Percentiles rank a stretch among this genome's conserved stretches.
Evolutionary conservation across 768 basidiomycete species (phyloP).

Genomic region (Podaxis mareebaensis): DNA sequence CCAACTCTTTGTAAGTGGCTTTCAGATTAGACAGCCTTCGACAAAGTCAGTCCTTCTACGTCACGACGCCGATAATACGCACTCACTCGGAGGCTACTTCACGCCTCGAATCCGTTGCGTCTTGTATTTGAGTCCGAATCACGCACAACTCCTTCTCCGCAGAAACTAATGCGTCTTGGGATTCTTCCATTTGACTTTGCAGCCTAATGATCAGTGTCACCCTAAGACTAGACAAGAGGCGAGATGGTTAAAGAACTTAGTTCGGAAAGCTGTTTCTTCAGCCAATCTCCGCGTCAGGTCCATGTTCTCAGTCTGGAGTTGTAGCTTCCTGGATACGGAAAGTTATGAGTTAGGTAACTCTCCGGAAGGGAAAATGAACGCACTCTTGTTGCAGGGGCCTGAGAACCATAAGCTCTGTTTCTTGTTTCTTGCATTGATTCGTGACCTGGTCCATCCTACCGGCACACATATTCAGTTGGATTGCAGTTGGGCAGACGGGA

Average conservation of each 20-base stretch:
- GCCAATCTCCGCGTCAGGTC: conserved; percentile 1
- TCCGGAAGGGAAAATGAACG: background rate
- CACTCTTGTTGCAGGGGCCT: conserved; percentile 25
- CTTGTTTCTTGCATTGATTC: conserved; percentile 13
- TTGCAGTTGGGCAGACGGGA: background rate
- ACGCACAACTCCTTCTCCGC: conserved; percentile 10
- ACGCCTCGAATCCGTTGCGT: conserved; percentile 1
- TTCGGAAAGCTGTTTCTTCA: conserved; percentile 5
- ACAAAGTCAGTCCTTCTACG: background rate
- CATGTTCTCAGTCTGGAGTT: conserved; percentile 4
- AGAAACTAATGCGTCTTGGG: conserved; percentile 8
- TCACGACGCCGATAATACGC: background rate
- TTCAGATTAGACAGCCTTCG: conserved; percentile 5
- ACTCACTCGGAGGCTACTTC: conserved; percentile 11
- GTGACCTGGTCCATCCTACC: conserved; percentile 19
- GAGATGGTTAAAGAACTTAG: background rate
- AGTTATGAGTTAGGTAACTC: background rate
- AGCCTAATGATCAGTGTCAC: background rate
- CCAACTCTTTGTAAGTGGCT: conserved; percentile 6
- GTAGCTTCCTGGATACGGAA: background rate
- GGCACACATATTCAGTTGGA: background rate
- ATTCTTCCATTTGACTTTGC: background rate
- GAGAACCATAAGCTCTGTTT: conserved; percentile 19
- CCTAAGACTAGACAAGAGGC: background rate
- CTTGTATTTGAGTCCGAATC: conserved; percentile 9